These are phyloP conservation scores for Plasmodium yoelii DNA, from an alignment of 169 alveolate species.

Conservation along the genomic window DNA sequence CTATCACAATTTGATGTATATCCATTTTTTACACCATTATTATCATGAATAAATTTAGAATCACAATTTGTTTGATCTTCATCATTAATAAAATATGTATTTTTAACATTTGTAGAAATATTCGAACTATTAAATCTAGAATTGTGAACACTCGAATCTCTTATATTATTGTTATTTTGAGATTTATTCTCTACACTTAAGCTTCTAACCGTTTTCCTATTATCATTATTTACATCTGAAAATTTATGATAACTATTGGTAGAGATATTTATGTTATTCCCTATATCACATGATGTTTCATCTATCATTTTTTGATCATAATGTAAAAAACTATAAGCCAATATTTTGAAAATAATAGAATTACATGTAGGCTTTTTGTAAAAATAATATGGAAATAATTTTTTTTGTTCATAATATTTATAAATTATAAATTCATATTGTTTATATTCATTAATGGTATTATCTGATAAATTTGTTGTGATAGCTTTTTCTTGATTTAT, in stretches of 20 bases:
- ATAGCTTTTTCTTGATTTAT: background rate
- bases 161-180: background rate
- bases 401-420: conserved; percentile 36
- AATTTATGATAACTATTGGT: background rate
- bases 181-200: conserved; percentile 48
- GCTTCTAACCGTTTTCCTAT: conserved; percentile 22
- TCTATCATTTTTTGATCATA: conserved; percentile 13
- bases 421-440: conserved; percentile 15
- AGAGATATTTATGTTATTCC: background rate
- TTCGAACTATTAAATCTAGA: conserved; percentile 60
- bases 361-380: conserved; percentile 43
- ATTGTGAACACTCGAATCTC: background rate
- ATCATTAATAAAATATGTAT: background rate
- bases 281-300: background rate
- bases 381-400: conserved; percentile 48
- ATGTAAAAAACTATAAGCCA: conserved; percentile 49
- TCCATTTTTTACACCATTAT: too few relatives aligned
- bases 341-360: conserved; percentile 47
- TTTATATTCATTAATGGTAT: conserved; percentile 9
- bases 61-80: background rate
- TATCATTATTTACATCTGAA: background rate
- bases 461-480: background rate
- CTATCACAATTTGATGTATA: background rate
- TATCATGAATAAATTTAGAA: background rate
- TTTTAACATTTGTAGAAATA: background rate